Evolutionary conservation across 2,329 filamentous ascomycete genomes (phyloP).

Genomic region (Botrytis byssoidea): DNA sequence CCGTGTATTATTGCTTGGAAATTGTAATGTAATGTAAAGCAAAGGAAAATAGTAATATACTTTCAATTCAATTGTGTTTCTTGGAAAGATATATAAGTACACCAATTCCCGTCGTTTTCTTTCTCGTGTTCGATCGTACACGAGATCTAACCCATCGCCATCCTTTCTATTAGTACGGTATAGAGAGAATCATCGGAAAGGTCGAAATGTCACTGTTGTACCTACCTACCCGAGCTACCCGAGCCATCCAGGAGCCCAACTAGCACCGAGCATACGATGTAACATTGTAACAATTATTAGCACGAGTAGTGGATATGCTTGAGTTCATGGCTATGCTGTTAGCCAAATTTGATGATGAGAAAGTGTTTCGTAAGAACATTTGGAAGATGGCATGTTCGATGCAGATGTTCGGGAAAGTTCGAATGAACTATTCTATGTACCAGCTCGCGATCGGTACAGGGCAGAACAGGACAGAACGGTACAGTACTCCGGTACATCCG

Average conservation of each 20-base stretch:
- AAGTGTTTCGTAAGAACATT: neutral
- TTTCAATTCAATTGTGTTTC: neutral
- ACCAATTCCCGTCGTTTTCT: neutral
- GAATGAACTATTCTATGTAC: neutral
- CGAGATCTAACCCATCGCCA: neutral
- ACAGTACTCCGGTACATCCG: neutral
- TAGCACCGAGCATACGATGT: neutral
- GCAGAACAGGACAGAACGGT: neutral
- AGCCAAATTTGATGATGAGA: neutral
- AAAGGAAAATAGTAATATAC: neutral
- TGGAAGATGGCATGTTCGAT: neutral
- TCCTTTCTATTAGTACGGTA: neutral
- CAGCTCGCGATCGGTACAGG: no score
- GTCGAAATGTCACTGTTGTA: neutral
- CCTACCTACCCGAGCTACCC: neutral
- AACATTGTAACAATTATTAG: neutral
- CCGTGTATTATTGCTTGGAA: neutral
- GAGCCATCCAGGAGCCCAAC: neutral
- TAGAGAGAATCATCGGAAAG: neutral
- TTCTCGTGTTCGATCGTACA: neutral
- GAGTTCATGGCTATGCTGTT: neutral
- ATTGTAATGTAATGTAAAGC: neutral
- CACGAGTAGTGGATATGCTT: neutral
- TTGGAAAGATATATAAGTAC: neutral
- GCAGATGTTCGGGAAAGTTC: neutral